A percentile compares a stretch with the other conserved stretches of the same genome.
phyloP scores from a whole-genome alignment of 495 filamentous ascomycete species.

The Neurospora sp. region DNA sequence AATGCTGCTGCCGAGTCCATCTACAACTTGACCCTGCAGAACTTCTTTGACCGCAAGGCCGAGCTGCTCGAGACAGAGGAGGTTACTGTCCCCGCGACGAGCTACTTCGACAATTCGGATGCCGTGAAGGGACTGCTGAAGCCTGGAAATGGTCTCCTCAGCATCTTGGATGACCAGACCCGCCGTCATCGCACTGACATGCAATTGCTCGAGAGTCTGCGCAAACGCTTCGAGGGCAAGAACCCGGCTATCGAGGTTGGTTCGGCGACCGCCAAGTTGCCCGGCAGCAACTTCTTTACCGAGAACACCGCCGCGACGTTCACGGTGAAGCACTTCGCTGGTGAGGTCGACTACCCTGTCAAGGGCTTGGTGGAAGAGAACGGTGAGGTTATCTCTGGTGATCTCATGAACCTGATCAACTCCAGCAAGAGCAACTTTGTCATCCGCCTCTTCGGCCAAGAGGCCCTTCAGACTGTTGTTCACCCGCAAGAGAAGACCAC shows the following conservation, averaged over 20 bases:
- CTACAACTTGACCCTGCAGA: conserved; percentile 87
- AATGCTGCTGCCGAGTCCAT: conserved; percentile 87
- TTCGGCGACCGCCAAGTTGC: conserved; percentile 53
- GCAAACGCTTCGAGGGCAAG: conserved; percentile 87
- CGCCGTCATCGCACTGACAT: conserved; percentile 76
- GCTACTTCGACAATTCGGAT: conserved; percentile 96
- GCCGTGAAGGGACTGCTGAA: conserved; percentile 85
- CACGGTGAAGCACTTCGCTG: conserved; percentile 88
- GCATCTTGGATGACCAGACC: conserved; percentile 93
- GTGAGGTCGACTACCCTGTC: conserved; percentile 90
- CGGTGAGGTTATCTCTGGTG: conserved; percentile 87
- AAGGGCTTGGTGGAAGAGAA: conserved; percentile 85
- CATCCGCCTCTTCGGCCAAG: conserved; percentile 81
- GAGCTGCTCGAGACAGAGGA: conserved; percentile 90
- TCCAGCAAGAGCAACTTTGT: conserved; percentile 82
- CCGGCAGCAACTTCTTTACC: conserved; percentile 74
- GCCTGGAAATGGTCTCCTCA: conserved; percentile 80
- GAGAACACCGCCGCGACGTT: conserved; percentile 67
- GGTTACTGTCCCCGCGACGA: conserved; percentile 75
- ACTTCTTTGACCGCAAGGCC: conserved; percentile 88
- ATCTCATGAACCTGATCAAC: conserved; percentile 90
- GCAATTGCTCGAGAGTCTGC: conserved; percentile 81
- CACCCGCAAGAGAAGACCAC: conserved; percentile 85
- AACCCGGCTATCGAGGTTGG: conserved; percentile 79
- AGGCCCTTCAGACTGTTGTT: conserved; percentile 77